Conservation (phyloP, 371 early-diverging fungal genomes). For the Apophysomyces trapeziformis region DNA sequence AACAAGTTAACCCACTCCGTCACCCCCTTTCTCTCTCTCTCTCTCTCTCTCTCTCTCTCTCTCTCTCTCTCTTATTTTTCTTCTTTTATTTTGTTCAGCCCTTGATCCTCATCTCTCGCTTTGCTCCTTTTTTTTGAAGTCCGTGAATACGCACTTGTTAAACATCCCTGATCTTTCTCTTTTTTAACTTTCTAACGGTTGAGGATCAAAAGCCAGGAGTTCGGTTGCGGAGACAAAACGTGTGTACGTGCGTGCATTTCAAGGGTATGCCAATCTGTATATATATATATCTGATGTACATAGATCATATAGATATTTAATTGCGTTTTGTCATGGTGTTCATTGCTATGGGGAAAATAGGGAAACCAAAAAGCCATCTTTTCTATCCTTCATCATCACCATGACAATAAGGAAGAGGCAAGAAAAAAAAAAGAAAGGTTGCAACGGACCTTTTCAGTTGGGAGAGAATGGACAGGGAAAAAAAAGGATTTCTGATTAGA, state of each 20-base stretch:
- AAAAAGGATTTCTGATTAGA: neutral
- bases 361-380: conserved; percentile 1
- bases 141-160: neutral
- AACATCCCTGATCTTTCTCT: neutral
- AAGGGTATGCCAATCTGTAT: neutral
- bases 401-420: neutral
- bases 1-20: conserved; percentile 1
- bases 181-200: too few relatives aligned
- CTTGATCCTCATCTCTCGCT: neutral
- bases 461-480: neutral
- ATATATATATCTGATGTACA: neutral
- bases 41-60: neutral
- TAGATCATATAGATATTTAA: too few relatives aligned
- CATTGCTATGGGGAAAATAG: neutral
- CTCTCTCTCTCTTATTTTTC: neutral
- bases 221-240: conserved; percentile 4
- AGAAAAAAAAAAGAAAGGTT: neutral
- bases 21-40: neutral
- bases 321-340: too few relatives aligned
- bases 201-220: conserved; percentile 1
- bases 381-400: conserved; percentile 37
- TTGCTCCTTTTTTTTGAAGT: neutral
- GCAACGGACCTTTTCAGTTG: neutral
- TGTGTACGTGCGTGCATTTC: neutral
- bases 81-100: neutral